Conservation (phyloP, 192 early-diverging fungal genomes). For the Bifiguratus adelaidae region DNA sequence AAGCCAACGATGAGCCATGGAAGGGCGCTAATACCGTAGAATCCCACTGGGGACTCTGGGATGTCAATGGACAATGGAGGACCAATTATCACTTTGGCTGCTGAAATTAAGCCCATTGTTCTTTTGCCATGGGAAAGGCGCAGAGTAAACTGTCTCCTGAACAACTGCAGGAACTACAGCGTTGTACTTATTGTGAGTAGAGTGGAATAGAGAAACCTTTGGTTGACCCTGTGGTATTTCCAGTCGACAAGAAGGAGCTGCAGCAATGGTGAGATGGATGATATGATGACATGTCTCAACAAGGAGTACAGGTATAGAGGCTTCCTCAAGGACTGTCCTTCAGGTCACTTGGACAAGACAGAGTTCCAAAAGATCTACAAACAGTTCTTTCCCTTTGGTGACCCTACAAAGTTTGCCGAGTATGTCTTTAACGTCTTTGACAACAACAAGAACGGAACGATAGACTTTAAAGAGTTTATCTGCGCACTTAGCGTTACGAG, state of each 20-base stretch:
- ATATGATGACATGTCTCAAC: too few species aligned
- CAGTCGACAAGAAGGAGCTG: constrained; percentile 87
- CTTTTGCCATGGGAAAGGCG: constrained; percentile 65
- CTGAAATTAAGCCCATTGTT: constrained; percentile 3
- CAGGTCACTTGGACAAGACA: constrained; percentile 68
- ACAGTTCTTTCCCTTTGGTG: constrained; percentile 95
- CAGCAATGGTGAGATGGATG: constrained; percentile 70
- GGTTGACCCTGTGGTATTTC: background rate
- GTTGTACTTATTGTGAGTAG: constrained; percentile 71
- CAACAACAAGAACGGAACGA: constrained; percentile 75
- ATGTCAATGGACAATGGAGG: constrained; percentile 7
- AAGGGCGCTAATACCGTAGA: constrained; percentile 32
- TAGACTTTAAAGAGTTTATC: constrained; percentile 91
- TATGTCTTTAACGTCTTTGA: constrained; percentile 91
- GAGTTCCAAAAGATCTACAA: constrained; percentile 93
- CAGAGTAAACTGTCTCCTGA: constrained; percentile 74
- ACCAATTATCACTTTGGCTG: too few species aligned
- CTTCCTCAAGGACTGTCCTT: constrained; percentile 87
- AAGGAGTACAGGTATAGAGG: constrained; percentile 73
- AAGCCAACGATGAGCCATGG: constrained; percentile 48
- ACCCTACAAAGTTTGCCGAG: constrained; percentile 81
- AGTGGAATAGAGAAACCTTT: too few species aligned
- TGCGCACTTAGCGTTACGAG: constrained; percentile 77
- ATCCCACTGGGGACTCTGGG: constrained; percentile 9
- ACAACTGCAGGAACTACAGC: constrained; percentile 68